Base-by-base conservation (phyloP, 352 stramenopile genomes). In the Globisporangium irregulare region DNA sequence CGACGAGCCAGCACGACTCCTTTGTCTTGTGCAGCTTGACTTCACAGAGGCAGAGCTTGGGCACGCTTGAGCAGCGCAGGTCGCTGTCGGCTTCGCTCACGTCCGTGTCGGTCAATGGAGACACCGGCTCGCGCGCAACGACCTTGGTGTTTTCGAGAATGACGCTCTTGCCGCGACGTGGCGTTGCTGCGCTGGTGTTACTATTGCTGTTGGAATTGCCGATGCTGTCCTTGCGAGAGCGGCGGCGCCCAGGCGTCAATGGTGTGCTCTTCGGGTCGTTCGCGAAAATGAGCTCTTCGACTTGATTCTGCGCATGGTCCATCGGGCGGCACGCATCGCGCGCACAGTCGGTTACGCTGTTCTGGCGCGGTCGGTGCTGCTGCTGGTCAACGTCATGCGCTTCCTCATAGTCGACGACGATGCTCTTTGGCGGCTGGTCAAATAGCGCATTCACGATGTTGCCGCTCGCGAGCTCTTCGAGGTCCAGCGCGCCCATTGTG, bases 1-100 rank as follows among this genome's bases (percentile, higher is more conserved):
- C 97, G 22, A 99, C 92, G 41, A 99, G 74, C 97, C 97, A 99
- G 70, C 92, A 98, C 74, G 96, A 96, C 20, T 98, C 86, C 20
- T 87, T 70, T 18, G 80, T 90, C 60, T 89, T 94, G 86, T 99
- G 97, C 48, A 82, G 69, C 61, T 78, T 67, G 34, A 95, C 77
- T 64, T 95, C 85, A 61, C 86, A 94, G 36, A 91, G 73, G 72
- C 86, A 94, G 7, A 94, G 81, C 68, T 92, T 92, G 57, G 75
- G 82, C 10, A 81, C 67, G 41, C 70, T 76, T 14, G 78, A 89
- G 66, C 86, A 94, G 36, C 86, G 83, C 46, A 60, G 46, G n/a
- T 63, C 34, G 18, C 70, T 62, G 36, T 76, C 76, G 32, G 48
- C 66, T 24, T 72, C 59, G 25, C 75, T 75, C 32, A 56, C 64